Conservation (phyloP, 768 basidiomycete genomes). For the Russula earlei region DNA sequence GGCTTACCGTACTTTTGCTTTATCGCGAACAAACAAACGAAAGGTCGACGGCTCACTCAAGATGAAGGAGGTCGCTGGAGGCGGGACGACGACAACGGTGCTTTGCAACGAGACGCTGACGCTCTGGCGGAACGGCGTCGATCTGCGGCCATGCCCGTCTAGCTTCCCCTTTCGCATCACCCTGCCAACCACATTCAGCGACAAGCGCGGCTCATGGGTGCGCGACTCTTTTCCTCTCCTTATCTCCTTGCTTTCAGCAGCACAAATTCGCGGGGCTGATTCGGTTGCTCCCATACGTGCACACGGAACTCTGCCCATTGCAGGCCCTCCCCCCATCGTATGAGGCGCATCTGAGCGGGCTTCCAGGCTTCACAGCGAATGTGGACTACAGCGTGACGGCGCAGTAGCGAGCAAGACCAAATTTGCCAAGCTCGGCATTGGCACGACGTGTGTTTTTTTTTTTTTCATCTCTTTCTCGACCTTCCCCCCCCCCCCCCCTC, state of each 20-base stretch:
- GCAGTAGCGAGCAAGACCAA: constrained; percentile 45
- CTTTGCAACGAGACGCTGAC: constrained; percentile 43
- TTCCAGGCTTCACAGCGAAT: constrained; percentile 62
- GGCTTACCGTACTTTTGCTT: background rate
- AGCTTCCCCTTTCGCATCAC: constrained; percentile 44
- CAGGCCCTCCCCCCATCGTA: constrained; percentile 67
- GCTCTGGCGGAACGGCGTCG: constrained; percentile 49
- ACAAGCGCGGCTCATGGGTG: constrained; percentile 52
- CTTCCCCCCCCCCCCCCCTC: no score
- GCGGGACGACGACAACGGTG: constrained; percentile 44
- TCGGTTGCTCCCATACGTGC: background rate
- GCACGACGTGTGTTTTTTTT: constrained; percentile 38
- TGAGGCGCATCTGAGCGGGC: constrained; percentile 53
- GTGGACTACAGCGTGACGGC: constrained; percentile 55
- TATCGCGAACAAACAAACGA: background rate
- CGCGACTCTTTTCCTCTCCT: background rate
- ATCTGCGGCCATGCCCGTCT: constrained; percentile 38
- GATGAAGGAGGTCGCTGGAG: constrained; percentile 30
- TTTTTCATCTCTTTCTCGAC: background rate
- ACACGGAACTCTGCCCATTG: background rate
- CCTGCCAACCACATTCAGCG: constrained; percentile 49
- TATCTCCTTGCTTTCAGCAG: background rate
- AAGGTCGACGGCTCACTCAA: constrained; percentile 25
- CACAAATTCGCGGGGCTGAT: background rate
- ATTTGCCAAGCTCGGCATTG: constrained; percentile 43